Evolutionary conservation across 129 eudicot genomes (phyloP).

Genomic region (Flaveria sonorensis): DNA sequence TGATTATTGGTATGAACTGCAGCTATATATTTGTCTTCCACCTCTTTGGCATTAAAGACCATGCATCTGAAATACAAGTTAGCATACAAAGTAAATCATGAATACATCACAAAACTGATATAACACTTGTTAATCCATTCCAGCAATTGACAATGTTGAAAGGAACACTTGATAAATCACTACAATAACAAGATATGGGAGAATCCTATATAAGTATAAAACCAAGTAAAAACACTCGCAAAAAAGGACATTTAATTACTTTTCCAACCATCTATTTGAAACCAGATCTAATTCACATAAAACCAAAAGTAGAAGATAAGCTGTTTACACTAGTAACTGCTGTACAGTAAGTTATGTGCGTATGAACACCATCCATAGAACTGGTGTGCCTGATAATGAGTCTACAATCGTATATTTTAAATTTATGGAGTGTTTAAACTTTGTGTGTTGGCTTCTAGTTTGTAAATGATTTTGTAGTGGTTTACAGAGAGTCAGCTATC

Average conservation of each 20-base stretch:
- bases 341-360: no score
- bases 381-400: no score
- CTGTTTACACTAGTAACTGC: no score
- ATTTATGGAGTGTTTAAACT: no score
- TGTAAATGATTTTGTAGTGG: neutral
- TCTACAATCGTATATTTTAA: no score
- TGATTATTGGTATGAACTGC: constrained; percentile 76
- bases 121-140: constrained; percentile 10
- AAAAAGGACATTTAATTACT: neutral
- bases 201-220: no score
- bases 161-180: neutral
- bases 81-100: constrained; percentile 14
- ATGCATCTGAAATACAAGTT: constrained; percentile 55
- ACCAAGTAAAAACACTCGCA: neutral
- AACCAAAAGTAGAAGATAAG: no score
- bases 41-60: constrained; percentile 74
- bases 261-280: neutral
- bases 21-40: constrained; percentile 60
- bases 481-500: no score
- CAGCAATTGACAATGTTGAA: neutral
- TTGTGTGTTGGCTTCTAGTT: neutral
- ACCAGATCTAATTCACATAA: no score
- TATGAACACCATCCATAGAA: no score
- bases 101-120: neutral
- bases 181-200: neutral